Percentiles rank a stretch among this genome's conserved stretches.
Conservation (phyloP, 495 filamentous ascomycete species). For the Parachaetomium inaequale region DNA sequence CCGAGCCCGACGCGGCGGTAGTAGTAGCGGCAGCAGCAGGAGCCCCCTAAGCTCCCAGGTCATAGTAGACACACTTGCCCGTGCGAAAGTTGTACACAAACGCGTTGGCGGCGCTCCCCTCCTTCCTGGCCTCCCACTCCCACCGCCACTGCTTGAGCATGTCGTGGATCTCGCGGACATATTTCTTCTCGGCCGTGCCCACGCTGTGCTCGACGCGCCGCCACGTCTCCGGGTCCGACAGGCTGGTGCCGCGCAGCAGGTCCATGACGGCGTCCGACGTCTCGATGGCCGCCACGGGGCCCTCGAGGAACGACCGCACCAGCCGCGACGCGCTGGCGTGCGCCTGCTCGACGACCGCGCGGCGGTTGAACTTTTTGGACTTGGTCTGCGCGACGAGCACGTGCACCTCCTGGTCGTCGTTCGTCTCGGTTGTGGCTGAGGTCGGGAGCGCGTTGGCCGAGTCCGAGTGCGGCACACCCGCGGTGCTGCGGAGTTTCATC, state of each 20-base stretch:
- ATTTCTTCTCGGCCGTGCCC: conserved; percentile 73
- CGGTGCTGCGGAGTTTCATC: conserved; percentile 21
- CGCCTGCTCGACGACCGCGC: conserved; percentile 78
- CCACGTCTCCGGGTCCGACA: conserved; percentile 86
- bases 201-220: conserved; percentile 73
- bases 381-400: conserved; percentile 75
- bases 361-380: conserved; percentile 86
- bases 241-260: conserved; percentile 65
- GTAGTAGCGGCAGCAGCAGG: not conserved
- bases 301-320: conserved; percentile 62
- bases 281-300: conserved; percentile 84
- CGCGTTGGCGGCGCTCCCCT: conserved; percentile 44
- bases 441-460: conserved; percentile 10
- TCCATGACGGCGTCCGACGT: conserved; percentile 83
- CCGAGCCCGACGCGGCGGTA: not conserved
- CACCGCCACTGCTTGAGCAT: conserved; percentile 59
- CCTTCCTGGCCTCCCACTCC: conserved; percentile 54
- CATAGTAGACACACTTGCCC: conserved; percentile 70
- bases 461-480: conserved; percentile 19
- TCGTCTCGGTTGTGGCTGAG: conserved; percentile 1
- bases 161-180: conserved; percentile 81
- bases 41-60: conserved; percentile 51
- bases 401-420: conserved; percentile 69
- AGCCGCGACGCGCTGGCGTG: conserved; percentile 59
- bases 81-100: conserved; percentile 83